A percentile compares a stretch with the other conserved stretches of the same genome.
Conservation (phyloP, 2,329 filamentous ascomycete species). For the Lojkania enalia region DNA sequence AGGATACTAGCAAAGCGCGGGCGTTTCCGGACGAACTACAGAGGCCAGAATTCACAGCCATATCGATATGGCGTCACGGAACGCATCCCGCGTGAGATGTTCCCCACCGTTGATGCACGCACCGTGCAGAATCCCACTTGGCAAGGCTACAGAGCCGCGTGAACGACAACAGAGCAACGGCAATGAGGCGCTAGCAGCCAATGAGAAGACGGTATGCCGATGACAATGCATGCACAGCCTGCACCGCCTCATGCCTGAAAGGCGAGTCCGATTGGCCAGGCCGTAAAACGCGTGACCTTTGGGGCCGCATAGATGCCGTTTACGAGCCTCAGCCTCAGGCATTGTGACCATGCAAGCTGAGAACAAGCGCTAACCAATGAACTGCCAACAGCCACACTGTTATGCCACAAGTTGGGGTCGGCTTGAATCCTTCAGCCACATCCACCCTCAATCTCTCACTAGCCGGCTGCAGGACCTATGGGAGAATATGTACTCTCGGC, state of each 20-base stretch:
- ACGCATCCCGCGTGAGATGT: neutral
- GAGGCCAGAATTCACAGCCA: neutral
- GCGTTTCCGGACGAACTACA: neutral
- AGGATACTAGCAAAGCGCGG: too few species aligned
- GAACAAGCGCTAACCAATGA: constrained; percentile 17
- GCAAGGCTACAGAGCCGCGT: neutral
- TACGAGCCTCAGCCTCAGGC: constrained; percentile 22
- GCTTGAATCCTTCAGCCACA: constrained; percentile 21
- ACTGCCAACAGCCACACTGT: constrained; percentile 12
- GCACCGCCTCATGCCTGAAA: neutral
- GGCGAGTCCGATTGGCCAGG: constrained; percentile 2
- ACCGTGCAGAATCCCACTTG: neutral
- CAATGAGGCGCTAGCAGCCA: neutral
- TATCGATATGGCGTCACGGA: neutral
- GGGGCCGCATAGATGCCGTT: neutral
- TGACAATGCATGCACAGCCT: neutral
- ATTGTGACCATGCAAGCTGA: constrained; percentile 7
- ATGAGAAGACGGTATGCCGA: neutral
- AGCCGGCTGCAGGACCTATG: constrained; percentile 5
- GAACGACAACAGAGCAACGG: neutral
- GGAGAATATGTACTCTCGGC: neutral
- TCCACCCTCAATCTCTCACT: constrained; percentile 22
- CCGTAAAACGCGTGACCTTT: neutral
- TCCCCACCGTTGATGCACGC: neutral
- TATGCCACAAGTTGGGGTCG: neutral